Evolutionary conservation across 495 filamentous ascomycete species (phyloP).

Genomic region (Aspergillus haitiensis): DNA sequence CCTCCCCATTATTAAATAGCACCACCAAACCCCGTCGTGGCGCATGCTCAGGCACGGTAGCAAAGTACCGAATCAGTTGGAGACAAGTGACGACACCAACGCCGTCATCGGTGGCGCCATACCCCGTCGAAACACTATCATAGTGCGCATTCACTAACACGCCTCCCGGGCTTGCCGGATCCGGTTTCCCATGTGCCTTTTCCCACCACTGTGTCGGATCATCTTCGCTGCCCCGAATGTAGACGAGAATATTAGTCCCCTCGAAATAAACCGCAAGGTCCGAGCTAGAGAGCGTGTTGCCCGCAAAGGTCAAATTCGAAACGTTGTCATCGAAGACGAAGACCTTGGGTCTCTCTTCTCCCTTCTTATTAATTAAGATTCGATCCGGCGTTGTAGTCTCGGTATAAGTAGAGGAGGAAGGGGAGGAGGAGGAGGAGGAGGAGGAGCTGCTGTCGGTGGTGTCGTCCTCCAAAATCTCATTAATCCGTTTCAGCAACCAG

Average conservation of each 20-base stretch:
- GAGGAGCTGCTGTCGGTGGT: constrained; percentile 36
- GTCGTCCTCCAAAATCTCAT: constrained; percentile 49
- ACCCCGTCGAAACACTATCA: constrained; percentile 90
- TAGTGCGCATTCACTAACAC: constrained; percentile 95
- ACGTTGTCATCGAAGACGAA: constrained; percentile 74
- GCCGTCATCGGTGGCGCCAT: constrained; percentile 91
- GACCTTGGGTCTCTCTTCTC: constrained; percentile 42
- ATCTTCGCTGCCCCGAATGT: constrained; percentile 80
- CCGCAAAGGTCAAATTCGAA: constrained; percentile 71
- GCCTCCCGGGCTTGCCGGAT: constrained; percentile 58
- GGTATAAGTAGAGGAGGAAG: no score
- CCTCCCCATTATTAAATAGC: constrained; percentile 93
- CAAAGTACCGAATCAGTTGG: constrained; percentile 88
- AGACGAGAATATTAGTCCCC: constrained; percentile 89
- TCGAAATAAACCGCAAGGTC: constrained; percentile 70
- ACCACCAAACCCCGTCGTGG: constrained; percentile 79
- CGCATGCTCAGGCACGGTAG: constrained; percentile 62
- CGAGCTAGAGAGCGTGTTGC: constrained; percentile 24
- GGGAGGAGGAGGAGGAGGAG: constrained; percentile 46
- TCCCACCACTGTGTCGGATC: constrained; percentile 65
- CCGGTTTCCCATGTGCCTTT: constrained; percentile 43
- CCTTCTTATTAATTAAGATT: constrained; percentile 21
- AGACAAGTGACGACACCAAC: constrained; percentile 83
- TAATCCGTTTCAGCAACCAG: constrained; percentile 72
- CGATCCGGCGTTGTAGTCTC: no score